These are phyloP conservation scores for Blastocystis sp. DNA, from an alignment of 352 stramenopile species.

Conservation along the genomic window DNA sequence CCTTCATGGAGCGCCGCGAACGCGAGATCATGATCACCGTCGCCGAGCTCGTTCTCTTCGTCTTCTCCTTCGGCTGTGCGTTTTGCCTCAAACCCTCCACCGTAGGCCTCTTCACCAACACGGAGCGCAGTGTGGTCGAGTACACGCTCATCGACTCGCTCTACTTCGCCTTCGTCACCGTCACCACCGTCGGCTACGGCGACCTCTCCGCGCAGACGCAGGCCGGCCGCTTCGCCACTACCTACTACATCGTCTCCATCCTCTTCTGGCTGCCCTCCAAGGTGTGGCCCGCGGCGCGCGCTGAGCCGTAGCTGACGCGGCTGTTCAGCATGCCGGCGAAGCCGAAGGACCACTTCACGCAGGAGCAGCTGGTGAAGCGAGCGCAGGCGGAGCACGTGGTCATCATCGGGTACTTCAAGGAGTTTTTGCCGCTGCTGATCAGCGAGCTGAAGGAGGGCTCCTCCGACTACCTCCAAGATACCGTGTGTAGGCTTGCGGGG, in stretches of 20 bases:
- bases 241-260: conserved; percentile 57
- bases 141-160: conserved; percentile 57
- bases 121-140: conserved; percentile 11
- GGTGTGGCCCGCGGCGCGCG: background rate
- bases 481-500: background rate
- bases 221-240: conserved; percentile 44
- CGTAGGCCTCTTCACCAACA: conserved; percentile 53
- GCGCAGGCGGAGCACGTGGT: conserved; percentile 36
- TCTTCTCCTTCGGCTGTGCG: conserved; percentile 54
- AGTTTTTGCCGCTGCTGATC: conserved; percentile 34
- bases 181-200: conserved; percentile 69
- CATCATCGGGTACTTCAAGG: conserved; percentile 39
- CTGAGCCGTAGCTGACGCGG: conserved; percentile 19
- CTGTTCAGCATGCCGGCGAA: background rate
- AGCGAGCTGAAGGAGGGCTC: conserved; percentile 48
- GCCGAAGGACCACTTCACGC: conserved; percentile 13
- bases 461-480: conserved; percentile 41
- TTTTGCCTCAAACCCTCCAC: background rate
- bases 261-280: conserved; percentile 54
- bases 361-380: conserved; percentile 21
- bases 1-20: background rate
- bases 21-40: conserved; percentile 53
- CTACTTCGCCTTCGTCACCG: conserved; percentile 62
- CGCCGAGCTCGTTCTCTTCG: conserved; percentile 44
- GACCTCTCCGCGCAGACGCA: conserved; percentile 46